Evolutionary conservation across 352 stramenopile species (phyloP).

Genomic region (Phytophthora uliginosa): DNA sequence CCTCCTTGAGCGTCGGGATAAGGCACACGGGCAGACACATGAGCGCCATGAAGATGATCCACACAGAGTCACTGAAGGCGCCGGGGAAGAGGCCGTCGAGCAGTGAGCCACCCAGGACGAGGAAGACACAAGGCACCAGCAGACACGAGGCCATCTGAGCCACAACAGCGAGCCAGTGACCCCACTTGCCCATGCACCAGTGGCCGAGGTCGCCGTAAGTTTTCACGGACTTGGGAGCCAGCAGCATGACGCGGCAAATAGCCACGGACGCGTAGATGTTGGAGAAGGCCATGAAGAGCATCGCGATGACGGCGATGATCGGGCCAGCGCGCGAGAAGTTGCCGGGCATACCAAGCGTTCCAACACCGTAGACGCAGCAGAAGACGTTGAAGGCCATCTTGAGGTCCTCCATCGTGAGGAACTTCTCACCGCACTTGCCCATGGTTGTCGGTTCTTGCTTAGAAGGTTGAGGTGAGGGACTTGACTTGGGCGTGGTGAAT

Average conservation of each 20-base stretch:
- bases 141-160: constrained; percentile 59
- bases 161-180: constrained; percentile 56
- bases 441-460: not conserved
- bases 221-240: constrained; percentile 52
- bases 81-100: constrained; percentile 22
- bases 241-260: constrained; percentile 61
- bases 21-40: constrained; percentile 58
- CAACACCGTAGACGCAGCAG: constrained; percentile 33
- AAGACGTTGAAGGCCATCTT: constrained; percentile 38
- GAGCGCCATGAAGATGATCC: constrained; percentile 69
- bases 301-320: constrained; percentile 42
- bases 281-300: constrained; percentile 70
- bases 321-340: constrained; percentile 28
- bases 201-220: constrained; percentile 68
- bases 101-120: constrained; percentile 25
- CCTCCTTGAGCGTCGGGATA: constrained; percentile 66
- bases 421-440: constrained; percentile 12
- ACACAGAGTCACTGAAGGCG: constrained; percentile 46
- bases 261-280: constrained; percentile 67
- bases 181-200: constrained; percentile 59
- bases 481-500: not conserved
- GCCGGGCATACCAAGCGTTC: constrained; percentile 34
- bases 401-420: constrained; percentile 28
- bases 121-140: constrained; percentile 52
- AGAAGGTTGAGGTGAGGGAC: not conserved